phyloP scores from a whole-genome alignment of 176 grass and related monocot genomes.

The Raddia distichophylla region DNA sequence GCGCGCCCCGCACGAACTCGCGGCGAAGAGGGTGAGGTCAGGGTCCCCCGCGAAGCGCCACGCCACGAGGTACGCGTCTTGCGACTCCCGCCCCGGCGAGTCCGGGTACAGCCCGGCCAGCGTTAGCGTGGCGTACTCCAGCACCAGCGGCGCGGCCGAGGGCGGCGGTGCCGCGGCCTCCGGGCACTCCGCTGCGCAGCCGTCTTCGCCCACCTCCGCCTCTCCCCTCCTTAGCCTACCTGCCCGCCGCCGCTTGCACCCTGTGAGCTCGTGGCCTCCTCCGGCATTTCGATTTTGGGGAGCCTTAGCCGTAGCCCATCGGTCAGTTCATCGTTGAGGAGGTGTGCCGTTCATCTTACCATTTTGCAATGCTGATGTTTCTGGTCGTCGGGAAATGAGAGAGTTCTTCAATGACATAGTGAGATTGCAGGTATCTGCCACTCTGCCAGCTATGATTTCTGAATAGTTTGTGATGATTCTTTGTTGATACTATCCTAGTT shows the following conservation, averaged over 20 bases:
- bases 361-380: slow-evolving; percentile 71
- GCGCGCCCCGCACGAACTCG: slow-evolving; percentile 65
- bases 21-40: slow-evolving; percentile 80
- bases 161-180: slow-evolving; percentile 35
- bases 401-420: slow-evolving; percentile 81
- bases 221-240: background rate
- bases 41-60: slow-evolving; percentile 65
- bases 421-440: slow-evolving; percentile 67
- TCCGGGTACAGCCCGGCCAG: slow-evolving; percentile 78
- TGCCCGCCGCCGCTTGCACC: background rate
- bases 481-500: slow-evolving; percentile 5
- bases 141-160: slow-evolving; percentile 52
- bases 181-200: slow-evolving; percentile 30
- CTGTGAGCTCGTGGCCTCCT: background rate
- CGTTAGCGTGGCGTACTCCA: slow-evolving; percentile 72
- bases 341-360: background rate
- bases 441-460: background rate
- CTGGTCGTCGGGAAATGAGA: slow-evolving; percentile 73
- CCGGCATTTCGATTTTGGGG: slow-evolving; percentile 5
- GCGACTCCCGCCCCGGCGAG: slow-evolving; percentile 70
- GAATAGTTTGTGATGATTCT: background rate
- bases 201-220: background rate
- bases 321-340: background rate
- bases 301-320: background rate
- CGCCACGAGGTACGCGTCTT: slow-evolving; percentile 68